phyloP scores from a whole-genome alignment of 441 rosid genomes.

The Melianthus villosus region DNA sequence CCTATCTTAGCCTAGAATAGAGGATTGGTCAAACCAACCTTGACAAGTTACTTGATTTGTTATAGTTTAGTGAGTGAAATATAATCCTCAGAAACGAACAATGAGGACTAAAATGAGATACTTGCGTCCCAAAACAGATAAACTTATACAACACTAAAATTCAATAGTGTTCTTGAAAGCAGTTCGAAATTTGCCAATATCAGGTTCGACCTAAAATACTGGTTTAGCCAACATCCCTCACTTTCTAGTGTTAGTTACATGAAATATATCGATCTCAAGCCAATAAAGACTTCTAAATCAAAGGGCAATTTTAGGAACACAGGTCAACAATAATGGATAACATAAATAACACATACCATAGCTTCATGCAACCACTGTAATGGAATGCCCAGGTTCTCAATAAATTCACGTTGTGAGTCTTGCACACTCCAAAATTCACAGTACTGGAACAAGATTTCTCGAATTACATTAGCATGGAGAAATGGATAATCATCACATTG shows the following conservation, averaged over 20 bases:
- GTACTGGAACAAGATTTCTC: constrained; percentile 79
- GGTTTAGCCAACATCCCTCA: neutral
- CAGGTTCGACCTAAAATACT: neutral
- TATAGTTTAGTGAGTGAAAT: no score
- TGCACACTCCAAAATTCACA: constrained; percentile 82
- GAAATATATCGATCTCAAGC: neutral
- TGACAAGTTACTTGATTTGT: no score
- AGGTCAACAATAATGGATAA: constrained; percentile 4
- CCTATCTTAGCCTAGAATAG: neutral
- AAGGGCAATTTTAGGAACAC: constrained; percentile 1
- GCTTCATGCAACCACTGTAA: constrained; percentile 88
- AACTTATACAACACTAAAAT: no score
- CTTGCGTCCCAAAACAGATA: no score
- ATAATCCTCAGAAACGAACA: no score
- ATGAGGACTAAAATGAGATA: no score
- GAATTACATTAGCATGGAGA: constrained; percentile 53
- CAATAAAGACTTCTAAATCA: constrained; percentile 4
- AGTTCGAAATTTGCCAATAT: no score
- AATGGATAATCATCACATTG: constrained; percentile 51
- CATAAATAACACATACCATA: constrained; percentile 41
- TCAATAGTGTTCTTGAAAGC: no score
- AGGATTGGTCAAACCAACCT: no score
- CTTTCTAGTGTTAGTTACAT: neutral
- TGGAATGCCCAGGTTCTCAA: constrained; percentile 67
- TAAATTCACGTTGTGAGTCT: constrained; percentile 60